Conservation (phyloP, 176 grass and related monocot genomes). For the Echinochloa phyllopogon region DNA sequence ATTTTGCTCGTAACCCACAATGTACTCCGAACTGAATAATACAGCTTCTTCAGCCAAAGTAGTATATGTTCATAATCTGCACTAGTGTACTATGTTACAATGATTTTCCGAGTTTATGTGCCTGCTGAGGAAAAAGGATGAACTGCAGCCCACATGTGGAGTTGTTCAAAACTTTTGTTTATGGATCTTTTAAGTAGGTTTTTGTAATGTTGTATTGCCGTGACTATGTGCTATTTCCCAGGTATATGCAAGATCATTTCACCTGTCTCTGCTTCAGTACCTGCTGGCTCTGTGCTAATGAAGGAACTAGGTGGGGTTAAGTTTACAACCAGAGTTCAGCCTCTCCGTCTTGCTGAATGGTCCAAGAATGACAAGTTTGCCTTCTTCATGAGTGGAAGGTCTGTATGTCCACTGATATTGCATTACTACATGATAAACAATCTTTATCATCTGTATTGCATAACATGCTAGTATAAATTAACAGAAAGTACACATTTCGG, state of each 20-base stretch:
- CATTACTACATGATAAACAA: not conserved
- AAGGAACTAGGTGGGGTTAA: slow-evolving; percentile 83
- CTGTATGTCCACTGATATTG: slow-evolving; percentile 33
- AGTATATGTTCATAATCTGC: slow-evolving; percentile 21
- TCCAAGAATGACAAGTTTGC: slow-evolving; percentile 81
- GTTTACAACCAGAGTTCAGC: slow-evolving; percentile 93
- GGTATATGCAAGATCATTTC: slow-evolving; percentile 99
- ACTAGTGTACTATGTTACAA: not conserved
- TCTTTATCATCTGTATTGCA: slow-evolving; percentile 32
- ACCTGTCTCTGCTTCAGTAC: slow-evolving; percentile 76
- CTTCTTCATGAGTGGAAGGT: slow-evolving; percentile 99
- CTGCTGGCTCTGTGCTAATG: slow-evolving; percentile 82
- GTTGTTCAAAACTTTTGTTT: slow-evolving; percentile 2
- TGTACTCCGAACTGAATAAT: slow-evolving; percentile 14
- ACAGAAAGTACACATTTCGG: slow-evolving; percentile 95
- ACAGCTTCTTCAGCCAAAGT: not conserved
- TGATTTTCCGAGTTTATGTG: slow-evolving; percentile 25
- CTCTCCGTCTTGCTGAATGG: slow-evolving; percentile 94
- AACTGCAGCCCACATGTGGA: not conserved
- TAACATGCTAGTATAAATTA: slow-evolving; percentile 35
- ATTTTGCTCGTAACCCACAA: not conserved
- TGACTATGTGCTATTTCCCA: slow-evolving; percentile 30
- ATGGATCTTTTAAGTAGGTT: slow-evolving; percentile 19
- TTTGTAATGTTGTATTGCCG: not conserved
- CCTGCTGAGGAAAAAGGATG: slow-evolving; percentile 4